Conservation (phyloP, 2,329 filamentous ascomycete species). For the Botrytis cinerea region DNA sequence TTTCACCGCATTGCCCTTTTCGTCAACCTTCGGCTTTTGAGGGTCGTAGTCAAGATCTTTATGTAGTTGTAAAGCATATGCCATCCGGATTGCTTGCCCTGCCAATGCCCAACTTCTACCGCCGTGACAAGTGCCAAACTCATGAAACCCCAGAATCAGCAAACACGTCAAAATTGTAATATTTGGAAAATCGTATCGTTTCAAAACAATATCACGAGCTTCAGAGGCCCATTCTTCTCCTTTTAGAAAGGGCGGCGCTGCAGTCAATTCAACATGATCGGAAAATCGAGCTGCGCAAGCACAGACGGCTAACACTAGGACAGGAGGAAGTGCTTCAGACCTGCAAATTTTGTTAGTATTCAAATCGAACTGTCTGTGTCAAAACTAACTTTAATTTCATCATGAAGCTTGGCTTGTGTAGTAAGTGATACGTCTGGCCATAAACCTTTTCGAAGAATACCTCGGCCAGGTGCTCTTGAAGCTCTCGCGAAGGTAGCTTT, state of each 20-base stretch:
- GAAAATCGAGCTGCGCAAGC: slow-evolving; percentile 95
- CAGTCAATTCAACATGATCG: slow-evolving; percentile 76
- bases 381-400: slow-evolving; percentile 68
- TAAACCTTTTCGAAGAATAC: slow-evolving; percentile 96
- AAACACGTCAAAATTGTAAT: slow-evolving; percentile 94
- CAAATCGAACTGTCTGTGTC: background rate
- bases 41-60: slow-evolving; percentile 86
- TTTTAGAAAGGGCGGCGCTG: slow-evolving; percentile 73
- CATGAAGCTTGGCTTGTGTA: slow-evolving; percentile 98
- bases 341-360: slow-evolving; percentile 45
- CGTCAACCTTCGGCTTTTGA: slow-evolving; percentile 52
- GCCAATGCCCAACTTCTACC: slow-evolving; percentile 94
- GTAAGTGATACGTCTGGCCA: slow-evolving; percentile 88
- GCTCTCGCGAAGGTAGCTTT: slow-evolving; percentile 77
- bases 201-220: slow-evolving; percentile 83
- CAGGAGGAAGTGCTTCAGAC: slow-evolving; percentile 78
- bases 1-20: slow-evolving; percentile 53
- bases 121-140: slow-evolving; percentile 96
- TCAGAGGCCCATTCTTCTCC: slow-evolving; percentile 89
- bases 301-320: slow-evolving; percentile 90
- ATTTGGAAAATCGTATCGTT: slow-evolving; percentile 90
- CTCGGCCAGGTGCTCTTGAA: slow-evolving; percentile 91
- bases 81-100: slow-evolving; percentile 94
- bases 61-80: slow-evolving; percentile 91
- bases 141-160: slow-evolving; percentile 84